Evolutionary conservation across 306 rosid genomes (phyloP), one percentile per base, ranked within the genome.

Genomic region (Cicer bijugum): DNA sequence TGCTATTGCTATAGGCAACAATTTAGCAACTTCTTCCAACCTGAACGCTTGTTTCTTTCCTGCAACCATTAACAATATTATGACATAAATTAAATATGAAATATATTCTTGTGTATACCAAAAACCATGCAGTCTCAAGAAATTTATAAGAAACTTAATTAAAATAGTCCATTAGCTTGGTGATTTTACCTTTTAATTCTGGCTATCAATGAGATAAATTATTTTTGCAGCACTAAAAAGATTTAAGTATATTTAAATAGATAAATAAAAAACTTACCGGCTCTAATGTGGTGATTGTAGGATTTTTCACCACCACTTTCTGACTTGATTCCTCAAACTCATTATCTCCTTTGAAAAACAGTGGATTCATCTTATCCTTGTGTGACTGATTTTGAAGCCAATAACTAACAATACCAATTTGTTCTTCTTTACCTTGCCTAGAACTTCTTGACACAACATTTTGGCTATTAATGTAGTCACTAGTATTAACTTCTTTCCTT

Each of bases 21-120:
- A 17, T 51, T 47, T 17, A 74, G 64, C 38, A 62, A 62, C 74
- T 75, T 83, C 81, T 37, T 85, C 86, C 90, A 87, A 78, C 85
- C 57, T 12, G 88, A 85, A 47, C 64, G 8, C 47, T 40, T 39
- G 48, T 44, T 50, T 10, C 14, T 75, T 72, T 60, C 72, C 91
- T 86, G 84, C 84, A 78, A 43, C 56, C 9, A 63, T 63, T 38
- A 15, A 44, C 12, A 70, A 72, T 47, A 68, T 7, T 20, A 67
- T 9, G 60, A 8, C 48, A 69, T 47, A 37, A 28, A 0, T 28
- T 28, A 28, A 28, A 28, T 28, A 28, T 28, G 4, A 28, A 74
- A 48, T 46, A 35, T 69, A 11, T 62, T 72, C 15, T 20, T 75
- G 42, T 20, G 8, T 61, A 51, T 20, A 38, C 67, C 28, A 65